These are phyloP conservation scores for Ceriops zippeliana DNA, from an alignment of 345 rosid species.

Conservation along the genomic window DNA sequence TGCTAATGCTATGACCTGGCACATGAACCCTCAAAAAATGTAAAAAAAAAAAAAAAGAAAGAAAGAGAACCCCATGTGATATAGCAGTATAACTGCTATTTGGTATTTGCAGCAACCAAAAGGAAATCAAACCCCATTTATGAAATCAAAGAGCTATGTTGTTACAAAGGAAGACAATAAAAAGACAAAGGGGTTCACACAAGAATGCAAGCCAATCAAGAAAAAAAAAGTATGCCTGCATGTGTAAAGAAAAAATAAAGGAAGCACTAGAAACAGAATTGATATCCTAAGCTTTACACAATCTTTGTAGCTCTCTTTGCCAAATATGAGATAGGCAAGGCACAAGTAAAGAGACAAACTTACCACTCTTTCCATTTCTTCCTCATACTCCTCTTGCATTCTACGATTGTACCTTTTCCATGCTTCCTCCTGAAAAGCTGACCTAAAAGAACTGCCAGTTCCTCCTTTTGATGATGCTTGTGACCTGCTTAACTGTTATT, in stretches of 20 bases:
- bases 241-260: background rate
- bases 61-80: no score
- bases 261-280: background rate
- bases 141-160: background rate
- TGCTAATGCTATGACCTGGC: no score
- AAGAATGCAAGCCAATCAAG: background rate
- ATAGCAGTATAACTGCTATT: no score
- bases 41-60: no score
- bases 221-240: background rate
- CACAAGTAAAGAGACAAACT: constrained; percentile 23
- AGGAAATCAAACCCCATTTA: no score
- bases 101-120: no score
- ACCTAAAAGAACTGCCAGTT: constrained; percentile 57
- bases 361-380: constrained; percentile 97
- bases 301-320: background rate
- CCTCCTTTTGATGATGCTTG: constrained; percentile 48
- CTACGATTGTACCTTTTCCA: constrained; percentile 83
- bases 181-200: background rate
- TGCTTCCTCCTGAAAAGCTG: constrained; percentile 78
- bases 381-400: constrained; percentile 94
- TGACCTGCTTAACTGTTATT: constrained; percentile 58
- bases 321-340: background rate
- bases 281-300: background rate
- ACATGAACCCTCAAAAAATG: no score
- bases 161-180: no score